Percentiles rank a stretch among this genome's conserved stretches.
Evolutionary conservation across 208 protist genomes (phyloP).

Genomic region (Angomonas ambiguus): DNA sequence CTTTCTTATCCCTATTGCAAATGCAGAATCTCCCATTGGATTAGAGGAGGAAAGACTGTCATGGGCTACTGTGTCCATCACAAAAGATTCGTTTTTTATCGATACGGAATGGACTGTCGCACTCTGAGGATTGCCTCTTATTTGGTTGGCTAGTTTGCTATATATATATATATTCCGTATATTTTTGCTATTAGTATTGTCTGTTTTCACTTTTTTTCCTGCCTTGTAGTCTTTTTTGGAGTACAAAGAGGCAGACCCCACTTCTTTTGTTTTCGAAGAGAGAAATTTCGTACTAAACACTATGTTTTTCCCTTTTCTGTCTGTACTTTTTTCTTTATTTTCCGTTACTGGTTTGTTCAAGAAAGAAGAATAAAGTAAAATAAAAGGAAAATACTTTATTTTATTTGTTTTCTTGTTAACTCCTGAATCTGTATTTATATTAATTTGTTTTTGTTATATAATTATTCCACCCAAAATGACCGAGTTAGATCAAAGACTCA

Average conservation of each 20-base stretch:
- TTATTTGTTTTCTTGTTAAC: slow-evolving; percentile 3
- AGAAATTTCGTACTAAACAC: not conserved
- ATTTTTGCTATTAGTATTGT: too few relatives aligned
- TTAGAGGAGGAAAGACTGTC: not conserved
- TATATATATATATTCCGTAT: too few relatives aligned
- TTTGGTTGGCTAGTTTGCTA: too few relatives aligned
- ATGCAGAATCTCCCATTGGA: slow-evolving; percentile 19
- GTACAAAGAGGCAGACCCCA: too few relatives aligned
- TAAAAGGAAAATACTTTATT: slow-evolving; percentile 14
- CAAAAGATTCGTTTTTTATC: not conserved
- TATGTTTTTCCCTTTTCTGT: not conserved
- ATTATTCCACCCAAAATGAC: not conserved
- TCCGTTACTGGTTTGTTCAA: not conserved
- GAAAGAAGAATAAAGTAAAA: too few relatives aligned
- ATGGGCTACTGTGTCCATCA: not conserved
- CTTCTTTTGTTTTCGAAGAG: too few relatives aligned
- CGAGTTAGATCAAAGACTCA: not conserved
- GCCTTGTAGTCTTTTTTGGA: too few relatives aligned
- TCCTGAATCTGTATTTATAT: not conserved
- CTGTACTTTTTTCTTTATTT: not conserved
- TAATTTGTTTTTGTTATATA: slow-evolving; percentile 5
- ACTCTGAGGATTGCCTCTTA: slow-evolving; percentile 3
- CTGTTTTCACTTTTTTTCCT: too few relatives aligned
- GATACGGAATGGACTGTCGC: not conserved
- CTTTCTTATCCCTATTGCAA: slow-evolving; percentile 29